A percentile compares a stretch with the other conserved stretches of the same genome.
phyloP scores from a whole-genome alignment of 495 filamentous ascomycete genomes.

The Chaetomidium leptoderma region DNA sequence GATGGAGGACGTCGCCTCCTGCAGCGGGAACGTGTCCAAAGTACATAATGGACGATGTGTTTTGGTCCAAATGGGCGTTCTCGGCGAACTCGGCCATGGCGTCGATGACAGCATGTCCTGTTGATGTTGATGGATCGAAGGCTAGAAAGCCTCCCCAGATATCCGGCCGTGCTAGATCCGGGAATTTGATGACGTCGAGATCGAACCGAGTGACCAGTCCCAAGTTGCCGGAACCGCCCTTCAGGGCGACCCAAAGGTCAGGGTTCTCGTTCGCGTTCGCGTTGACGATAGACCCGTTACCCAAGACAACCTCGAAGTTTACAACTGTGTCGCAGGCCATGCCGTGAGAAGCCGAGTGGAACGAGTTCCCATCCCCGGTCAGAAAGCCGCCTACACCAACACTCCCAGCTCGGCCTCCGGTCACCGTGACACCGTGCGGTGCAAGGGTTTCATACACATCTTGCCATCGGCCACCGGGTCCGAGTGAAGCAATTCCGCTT shows the following conservation, averaged over 20 bases:
- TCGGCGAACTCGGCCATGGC: not conserved
- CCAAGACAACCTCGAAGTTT: not conserved
- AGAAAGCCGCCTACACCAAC: not conserved
- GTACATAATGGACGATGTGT: not conserved
- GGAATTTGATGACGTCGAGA: not conserved
- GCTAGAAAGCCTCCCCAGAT: not conserved
- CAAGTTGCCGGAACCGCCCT: not conserved
- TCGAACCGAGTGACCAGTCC: not conserved
- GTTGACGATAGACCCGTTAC: not conserved
- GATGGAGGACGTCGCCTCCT: not conserved
- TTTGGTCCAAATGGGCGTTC: not conserved
- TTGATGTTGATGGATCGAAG: not conserved
- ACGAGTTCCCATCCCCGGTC: not conserved
- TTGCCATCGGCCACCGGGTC: not conserved
- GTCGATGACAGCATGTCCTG: not conserved
- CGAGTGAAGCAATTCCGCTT: not conserved
- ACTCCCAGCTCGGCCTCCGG: not conserved
- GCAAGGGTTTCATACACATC: not conserved
- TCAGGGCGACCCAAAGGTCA: not conserved
- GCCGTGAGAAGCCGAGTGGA: not conserved
- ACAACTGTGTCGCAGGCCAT: not conserved
- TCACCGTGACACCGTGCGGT: not conserved
- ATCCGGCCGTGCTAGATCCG: not conserved
- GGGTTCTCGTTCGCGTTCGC: not conserved
- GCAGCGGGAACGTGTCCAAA: not conserved